Evolutionary conservation across 495 filamentous ascomycete species (phyloP), one percentile per base, ranked within the genome.

Genomic region (Acidomyces sp.): DNA sequence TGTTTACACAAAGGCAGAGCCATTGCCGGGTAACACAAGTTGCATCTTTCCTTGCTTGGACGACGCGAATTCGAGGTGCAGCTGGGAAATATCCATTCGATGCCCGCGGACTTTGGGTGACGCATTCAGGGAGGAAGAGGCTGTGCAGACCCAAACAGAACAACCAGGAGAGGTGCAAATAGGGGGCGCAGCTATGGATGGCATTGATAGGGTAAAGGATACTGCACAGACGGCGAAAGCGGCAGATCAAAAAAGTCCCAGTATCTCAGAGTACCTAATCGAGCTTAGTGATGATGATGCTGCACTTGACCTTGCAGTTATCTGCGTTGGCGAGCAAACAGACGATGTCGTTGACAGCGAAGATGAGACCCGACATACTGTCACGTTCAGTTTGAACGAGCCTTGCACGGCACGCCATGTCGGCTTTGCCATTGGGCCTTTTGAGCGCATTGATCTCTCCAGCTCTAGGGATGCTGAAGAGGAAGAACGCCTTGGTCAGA

Each of bases 31-130:
- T n/a, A 72, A 72, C 26, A 50, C 51, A 1, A 87, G 75, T 39
- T 80, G 78, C 51, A 71, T 95, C 9, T 96, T 96, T 51, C 90
- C 90, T 7, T 95, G 87, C 48, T 66, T 95, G 18, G 92, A 96
- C 55, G 81, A 93, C 54, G 68, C 77, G 3, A 69, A 71, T 19
- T 74, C 81, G 22, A 72, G 84, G 39, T 88, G 78, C 55, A 75
- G 74, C 1, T 99, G 87, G 86, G 85, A 85, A 39, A 62, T 99
- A 18, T 79, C 78, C 1, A 78, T 97, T 44, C 86, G 77, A 29
- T 86, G 77, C 49, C 81, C 88, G 10, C 75, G 76, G 43, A 90
- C 85, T 0, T 61, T 97, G 5, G 85, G 85, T 9, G 86, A 90
- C 62, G 76, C 83, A n/a, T 77, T 87, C 34, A n/a, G n/a, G n/a